Base-by-base conservation (phyloP, 345 rosid genomes). In the Gossypium sturtianum region DNA sequence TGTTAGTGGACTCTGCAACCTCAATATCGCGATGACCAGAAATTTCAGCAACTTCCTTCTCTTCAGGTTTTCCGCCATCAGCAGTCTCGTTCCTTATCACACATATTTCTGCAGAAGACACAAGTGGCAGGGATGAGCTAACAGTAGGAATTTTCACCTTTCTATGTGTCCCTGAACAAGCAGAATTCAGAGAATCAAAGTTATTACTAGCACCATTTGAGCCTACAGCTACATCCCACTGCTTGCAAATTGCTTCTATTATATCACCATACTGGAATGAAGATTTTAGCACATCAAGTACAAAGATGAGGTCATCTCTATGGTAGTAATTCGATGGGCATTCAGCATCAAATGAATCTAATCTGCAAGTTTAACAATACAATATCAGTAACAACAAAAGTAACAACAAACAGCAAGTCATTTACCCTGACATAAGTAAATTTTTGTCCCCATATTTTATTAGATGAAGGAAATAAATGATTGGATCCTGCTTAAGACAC, bases 201-300 rank as follows among this genome's bases (percentile, higher is more conserved):
- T 75, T 80, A 60, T 87, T 71, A 59, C 70, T 75, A 48, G 76
- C 78, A 78, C 84, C 83, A 73, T 76, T 79, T 12, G 77, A 81
- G 73, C 79, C 75, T 66, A 64, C 76, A 80, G 86, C 69, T 59
- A 84, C 71, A 81, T 85, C 86, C 94, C 88, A 93, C 65, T 87
- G 84, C 69, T 85, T 88, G 77, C 76, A 76, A 74, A 95, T 86
- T 75, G 91, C 94, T 72, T 74, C 80, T 77, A 89, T 71, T 79
- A 95, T 84, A 66, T 77, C 84, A 77, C 77, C 44, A 83, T 87
- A 91, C 74, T 57, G 62, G 29, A 76, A 66, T 67, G 91, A 89
- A 75, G 90, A 77, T 82, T 86, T 90, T 25, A 95, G 88, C 83
- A 80, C 88, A 79, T 90, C 88, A 82, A 88, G 71, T 72, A 93